Base-by-base conservation (phyloP, 306 rosid genomes). In the Quercus berberidifolia region DNA sequence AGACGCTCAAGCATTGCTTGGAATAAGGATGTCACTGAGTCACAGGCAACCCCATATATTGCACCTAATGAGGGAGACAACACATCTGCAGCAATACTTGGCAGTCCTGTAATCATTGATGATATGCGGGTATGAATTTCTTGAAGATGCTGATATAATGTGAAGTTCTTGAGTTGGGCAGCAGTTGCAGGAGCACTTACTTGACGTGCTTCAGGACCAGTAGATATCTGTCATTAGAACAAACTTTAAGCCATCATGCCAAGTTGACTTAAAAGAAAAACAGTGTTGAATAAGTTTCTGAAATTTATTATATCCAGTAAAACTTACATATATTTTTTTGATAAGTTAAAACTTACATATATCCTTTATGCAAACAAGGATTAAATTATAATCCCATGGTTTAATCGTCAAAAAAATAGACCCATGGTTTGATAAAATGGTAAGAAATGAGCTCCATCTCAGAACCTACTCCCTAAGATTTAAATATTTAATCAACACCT, bases 181-280 rank as follows among this genome's bases (percentile, higher is more conserved):
- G 89, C 86, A 62, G 94, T 95, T 72, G 97, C 99, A 59, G 98
- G 96, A 77, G 93, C 96, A 82, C 70, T 91, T 49, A 95, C 93
- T 87, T 95, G 99, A 68, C 97, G 94, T 52, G 99, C 90, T 89
- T 95, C 99, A 31, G 96, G 97, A 79, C 99, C 99, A 68, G 98
- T 84, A 65, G 99, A 93, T 86, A 95, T 91, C 99, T 95, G 90
- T 78, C 89, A 83, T 62, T 54, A 77, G 35, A 75, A 85, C 13
- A 56, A 51, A 86, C 64, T 46, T 41, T 25, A 67, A 79, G 81
- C 76, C 33, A 64, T 49, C 31, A 31, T 30, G 71, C 13, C n/a
- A 67, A 51, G 58, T 17, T 67, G 46, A 74, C 63, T 76, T 57
- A 20, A 33, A 38, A 28, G 35, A 71, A 55, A 43, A 74, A 67